Conservation (phyloP, 306 rosid genomes). For the Astragalus glycyphyllos region DNA sequence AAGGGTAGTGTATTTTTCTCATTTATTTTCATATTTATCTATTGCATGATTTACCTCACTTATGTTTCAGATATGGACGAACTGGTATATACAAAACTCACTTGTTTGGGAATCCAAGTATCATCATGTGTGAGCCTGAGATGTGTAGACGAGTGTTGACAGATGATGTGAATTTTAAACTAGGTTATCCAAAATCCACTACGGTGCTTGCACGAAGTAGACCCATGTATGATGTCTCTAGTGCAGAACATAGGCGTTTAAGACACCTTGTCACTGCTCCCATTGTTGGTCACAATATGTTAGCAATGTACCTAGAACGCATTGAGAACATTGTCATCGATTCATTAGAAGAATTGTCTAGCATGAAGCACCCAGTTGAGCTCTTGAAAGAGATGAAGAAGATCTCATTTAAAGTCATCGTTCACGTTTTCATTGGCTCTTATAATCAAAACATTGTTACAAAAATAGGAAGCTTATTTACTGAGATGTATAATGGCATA, state of each 20-base stretch:
- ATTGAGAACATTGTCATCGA: conserved; percentile 33
- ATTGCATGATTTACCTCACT: background rate
- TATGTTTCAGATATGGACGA: conserved; percentile 15
- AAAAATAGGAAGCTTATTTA: background rate
- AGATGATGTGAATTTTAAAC: conserved; percentile 38
- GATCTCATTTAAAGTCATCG: conserved; percentile 35
- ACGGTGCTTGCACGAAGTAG: background rate
- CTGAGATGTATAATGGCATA: background rate
- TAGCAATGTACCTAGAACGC: conserved; percentile 17
- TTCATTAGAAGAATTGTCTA: conserved; percentile 36
- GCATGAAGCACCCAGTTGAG: conserved; percentile 37
- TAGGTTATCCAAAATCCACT: conserved; percentile 35
- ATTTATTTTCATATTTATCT: background rate
- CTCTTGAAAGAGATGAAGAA: conserved; percentile 32
- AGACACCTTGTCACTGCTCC: conserved; percentile 39
- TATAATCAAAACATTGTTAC: background rate
- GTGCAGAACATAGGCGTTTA: conserved; percentile 23
- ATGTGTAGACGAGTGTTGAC: conserved; percentile 27
- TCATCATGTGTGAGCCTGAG: conserved; percentile 10
- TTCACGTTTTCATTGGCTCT: conserved; percentile 44
- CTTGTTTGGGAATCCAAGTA: background rate
- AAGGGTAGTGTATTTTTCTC: background rate
- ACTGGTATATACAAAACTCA: conserved; percentile 10
- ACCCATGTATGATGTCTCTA: background rate
- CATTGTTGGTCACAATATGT: conserved; percentile 28